Evolutionary conservation across 1,284 basidiomycete genomes (phyloP).

Genomic region (Dichomitus squalens): DNA sequence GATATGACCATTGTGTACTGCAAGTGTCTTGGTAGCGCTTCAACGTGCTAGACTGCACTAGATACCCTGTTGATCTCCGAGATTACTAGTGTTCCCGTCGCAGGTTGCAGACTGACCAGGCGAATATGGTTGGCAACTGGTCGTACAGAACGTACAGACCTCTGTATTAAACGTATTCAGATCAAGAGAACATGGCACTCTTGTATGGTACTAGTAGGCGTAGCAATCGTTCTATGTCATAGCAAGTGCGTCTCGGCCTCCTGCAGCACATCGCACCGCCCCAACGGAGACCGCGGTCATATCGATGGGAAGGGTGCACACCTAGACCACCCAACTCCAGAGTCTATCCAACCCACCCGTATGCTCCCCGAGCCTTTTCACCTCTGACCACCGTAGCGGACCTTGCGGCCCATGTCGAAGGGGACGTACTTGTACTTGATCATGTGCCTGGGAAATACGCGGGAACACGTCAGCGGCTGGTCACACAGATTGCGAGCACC

Average conservation of each 20-base stretch:
- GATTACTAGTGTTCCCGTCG: too few relatives aligned
- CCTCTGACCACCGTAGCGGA: constrained; percentile 57
- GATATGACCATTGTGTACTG: too few relatives aligned
- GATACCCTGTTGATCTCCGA: too few relatives aligned
- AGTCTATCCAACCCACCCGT: not conserved
- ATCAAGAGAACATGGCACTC: constrained; percentile 9
- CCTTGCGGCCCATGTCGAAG: constrained; percentile 89
- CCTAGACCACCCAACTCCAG: not conserved
- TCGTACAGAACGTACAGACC: constrained; percentile 7
- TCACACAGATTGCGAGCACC: too few relatives aligned
- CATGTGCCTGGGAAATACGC: constrained; percentile 76
- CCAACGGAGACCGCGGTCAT: too few relatives aligned
- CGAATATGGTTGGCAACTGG: not conserved
- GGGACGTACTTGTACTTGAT: constrained; percentile 97
- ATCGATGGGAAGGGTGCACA: not conserved
- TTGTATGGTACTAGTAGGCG: constrained; percentile 19
- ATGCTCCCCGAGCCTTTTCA: not conserved
- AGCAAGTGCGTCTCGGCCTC: constrained; percentile 7
- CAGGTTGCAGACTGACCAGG: too few relatives aligned
- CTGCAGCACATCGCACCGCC: too few relatives aligned
- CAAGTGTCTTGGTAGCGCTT: too few relatives aligned
- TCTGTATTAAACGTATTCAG: constrained; percentile 11
- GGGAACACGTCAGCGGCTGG: not conserved
- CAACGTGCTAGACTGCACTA: too few relatives aligned
- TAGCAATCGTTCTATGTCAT: constrained; percentile 24